A percentile compares a stretch with the other conserved stretches of the same genome.
Evolutionary conservation across 768 basidiomycete species (phyloP).

Genomic region (Tulasnella sp.): DNA sequence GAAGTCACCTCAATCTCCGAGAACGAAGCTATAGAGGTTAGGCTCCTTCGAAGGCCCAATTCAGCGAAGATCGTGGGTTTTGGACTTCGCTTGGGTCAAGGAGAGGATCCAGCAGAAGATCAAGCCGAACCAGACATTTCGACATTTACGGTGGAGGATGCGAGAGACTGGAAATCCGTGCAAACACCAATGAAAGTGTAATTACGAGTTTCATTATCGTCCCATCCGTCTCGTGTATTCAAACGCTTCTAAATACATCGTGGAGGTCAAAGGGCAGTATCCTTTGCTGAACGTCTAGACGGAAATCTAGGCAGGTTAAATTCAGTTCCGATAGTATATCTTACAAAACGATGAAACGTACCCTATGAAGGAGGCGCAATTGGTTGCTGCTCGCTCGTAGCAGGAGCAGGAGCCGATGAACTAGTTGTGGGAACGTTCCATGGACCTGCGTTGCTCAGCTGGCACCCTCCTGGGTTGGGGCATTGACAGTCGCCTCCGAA

Average conservation of each 20-base stretch:
- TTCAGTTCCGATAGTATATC: too few species aligned
- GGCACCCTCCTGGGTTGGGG: slow-evolving; percentile 55
- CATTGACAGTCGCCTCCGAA: slow-evolving; percentile 81
- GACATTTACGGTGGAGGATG: not conserved
- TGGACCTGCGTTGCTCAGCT: slow-evolving; percentile 82
- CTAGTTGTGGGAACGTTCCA: slow-evolving; percentile 50
- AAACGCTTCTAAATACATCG: not conserved
- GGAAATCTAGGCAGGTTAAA: too few species aligned
- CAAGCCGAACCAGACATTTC: not conserved
- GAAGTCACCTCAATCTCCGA: not conserved
- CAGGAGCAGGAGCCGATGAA: not conserved
- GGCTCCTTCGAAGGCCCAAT: not conserved
- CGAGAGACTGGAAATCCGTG: not conserved
- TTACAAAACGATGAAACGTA: not conserved
- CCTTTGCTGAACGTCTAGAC: too few species aligned
- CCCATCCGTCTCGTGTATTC: not conserved
- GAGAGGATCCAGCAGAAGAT: not conserved
- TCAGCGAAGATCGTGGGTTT: not conserved
- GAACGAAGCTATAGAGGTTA: not conserved
- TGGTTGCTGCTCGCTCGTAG: not conserved
- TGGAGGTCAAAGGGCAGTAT: not conserved
- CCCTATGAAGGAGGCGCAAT: not conserved
- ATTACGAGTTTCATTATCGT: not conserved
- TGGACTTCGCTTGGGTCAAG: not conserved
- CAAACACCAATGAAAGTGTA: not conserved